Percentiles rank a stretch among this genome's conserved stretches.
These are phyloP conservation scores for Halocafeteria seosinensis DNA, from an alignment of 108 stramenopile species.

Conservation along the genomic window DNA sequence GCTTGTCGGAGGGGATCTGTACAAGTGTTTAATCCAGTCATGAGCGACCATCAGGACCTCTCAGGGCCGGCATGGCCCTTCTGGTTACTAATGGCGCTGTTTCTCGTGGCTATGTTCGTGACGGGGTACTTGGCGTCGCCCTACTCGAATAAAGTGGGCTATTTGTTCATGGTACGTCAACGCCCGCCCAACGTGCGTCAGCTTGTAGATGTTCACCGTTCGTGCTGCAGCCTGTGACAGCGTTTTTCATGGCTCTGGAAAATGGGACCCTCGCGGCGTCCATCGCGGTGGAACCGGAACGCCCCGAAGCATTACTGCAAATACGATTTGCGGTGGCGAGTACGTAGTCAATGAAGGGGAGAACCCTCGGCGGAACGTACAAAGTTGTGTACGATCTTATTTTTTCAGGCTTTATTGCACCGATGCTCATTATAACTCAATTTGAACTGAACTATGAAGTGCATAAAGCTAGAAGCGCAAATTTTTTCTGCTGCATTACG, in stretches of 20 bases:
- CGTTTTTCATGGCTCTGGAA: neutral
- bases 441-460: neutral
- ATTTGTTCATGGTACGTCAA: too few species aligned
- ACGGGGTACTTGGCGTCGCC: too few species aligned
- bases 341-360: neutral
- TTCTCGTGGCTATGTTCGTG: too few species aligned
- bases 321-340: neutral
- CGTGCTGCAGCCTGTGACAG: neutral
- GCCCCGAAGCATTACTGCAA: neutral
- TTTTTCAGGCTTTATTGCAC: neutral
- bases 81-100: too few species aligned
- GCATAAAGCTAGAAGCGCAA: neutral
- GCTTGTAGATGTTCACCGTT: too few species aligned
- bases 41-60: too few species aligned
- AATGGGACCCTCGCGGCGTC: neutral
- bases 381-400: neutral
- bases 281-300: neutral
- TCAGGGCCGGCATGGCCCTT: too few species aligned
- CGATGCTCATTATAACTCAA: neutral
- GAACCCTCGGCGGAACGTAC: neutral
- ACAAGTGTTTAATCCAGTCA: too few species aligned
- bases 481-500: neutral
- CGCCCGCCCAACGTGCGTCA: too few species aligned
- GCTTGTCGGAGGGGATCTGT: too few species aligned
- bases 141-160: too few species aligned